These are phyloP conservation scores for Tripidium arundinaceum DNA, from an alignment of 202 grass and related monocot genomes.

Conservation along the genomic window DNA sequence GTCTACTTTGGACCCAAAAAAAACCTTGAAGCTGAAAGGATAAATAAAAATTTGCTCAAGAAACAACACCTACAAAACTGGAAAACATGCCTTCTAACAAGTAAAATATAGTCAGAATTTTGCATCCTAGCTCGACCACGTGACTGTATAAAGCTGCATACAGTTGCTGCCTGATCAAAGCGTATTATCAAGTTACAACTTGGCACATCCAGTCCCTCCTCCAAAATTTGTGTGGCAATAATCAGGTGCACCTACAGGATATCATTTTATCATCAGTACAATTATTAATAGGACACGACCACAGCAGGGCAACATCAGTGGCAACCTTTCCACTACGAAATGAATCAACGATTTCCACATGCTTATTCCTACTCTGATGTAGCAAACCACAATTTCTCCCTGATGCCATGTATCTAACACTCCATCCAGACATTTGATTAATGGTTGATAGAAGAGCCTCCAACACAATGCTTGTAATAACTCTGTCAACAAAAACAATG, in stretches of 20 bases:
- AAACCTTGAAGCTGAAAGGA: not conserved
- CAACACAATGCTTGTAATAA: slow-evolving; percentile 62
- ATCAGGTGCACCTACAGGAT: slow-evolving; percentile 71
- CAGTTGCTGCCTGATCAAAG: slow-evolving; percentile 65
- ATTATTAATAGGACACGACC: not conserved
- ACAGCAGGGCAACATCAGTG: slow-evolving; percentile 3
- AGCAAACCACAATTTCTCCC: slow-evolving; percentile 36
- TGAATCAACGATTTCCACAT: slow-evolving; percentile 57
- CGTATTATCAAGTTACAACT: slow-evolving; percentile 75
- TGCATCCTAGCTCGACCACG: slow-evolving; percentile 70
- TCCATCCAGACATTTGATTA: slow-evolving; percentile 48
- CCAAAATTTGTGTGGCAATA: slow-evolving; percentile 72
- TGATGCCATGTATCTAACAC: slow-evolving; percentile 42
- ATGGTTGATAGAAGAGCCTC: slow-evolving; percentile 45
- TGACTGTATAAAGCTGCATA: slow-evolving; percentile 83
- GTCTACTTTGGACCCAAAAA: not conserved
- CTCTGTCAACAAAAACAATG: slow-evolving; percentile 79
- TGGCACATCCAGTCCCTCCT: slow-evolving; percentile 80
- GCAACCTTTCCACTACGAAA: slow-evolving; percentile 60
- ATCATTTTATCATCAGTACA: slow-evolving; percentile 8
- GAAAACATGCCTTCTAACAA: slow-evolving; percentile 48
- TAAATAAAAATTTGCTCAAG: not conserved
- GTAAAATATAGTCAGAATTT: slow-evolving; percentile 67
- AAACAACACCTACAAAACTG: not conserved
- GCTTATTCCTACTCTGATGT: slow-evolving; percentile 44